Conservation (phyloP, 2,329 filamentous ascomycete genomes). For the Penicillium verrucosum region DNA sequence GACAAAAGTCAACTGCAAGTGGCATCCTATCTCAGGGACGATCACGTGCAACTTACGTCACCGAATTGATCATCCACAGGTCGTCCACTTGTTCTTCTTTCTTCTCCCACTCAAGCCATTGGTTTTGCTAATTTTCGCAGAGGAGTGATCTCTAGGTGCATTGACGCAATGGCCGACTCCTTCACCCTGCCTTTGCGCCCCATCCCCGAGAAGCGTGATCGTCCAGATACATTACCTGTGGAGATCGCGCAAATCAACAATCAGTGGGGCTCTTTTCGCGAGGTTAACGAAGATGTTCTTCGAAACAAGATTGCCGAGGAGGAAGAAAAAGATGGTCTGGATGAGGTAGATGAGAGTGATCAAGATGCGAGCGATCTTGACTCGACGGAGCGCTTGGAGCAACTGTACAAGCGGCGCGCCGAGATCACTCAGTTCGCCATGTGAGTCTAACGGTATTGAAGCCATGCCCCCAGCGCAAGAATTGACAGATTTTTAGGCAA, state of each 20-base stretch:
- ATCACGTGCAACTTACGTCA: slow-evolving; percentile 10
- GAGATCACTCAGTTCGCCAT: slow-evolving; percentile 45
- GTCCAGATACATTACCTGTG: slow-evolving; percentile 62
- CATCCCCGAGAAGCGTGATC: slow-evolving; percentile 44
- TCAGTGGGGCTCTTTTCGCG: slow-evolving; percentile 77
- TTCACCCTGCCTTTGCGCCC: slow-evolving; percentile 62
- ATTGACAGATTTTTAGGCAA: slow-evolving; percentile 30
- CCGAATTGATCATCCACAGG: neutral
- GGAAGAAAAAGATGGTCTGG: slow-evolving; percentile 48
- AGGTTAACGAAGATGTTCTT: slow-evolving; percentile 71
- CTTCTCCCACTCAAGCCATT: neutral
- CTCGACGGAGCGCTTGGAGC: slow-evolving; percentile 39
- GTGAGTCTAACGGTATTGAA: slow-evolving; percentile 26
- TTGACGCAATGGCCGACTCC: slow-evolving; percentile 35
- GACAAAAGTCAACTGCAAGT: neutral
- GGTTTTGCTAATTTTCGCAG: neutral
- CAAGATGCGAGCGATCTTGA: slow-evolving; percentile 33
- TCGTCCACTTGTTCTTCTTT: neutral
- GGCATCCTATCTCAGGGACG: neutral
- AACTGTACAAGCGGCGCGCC: slow-evolving; percentile 44
- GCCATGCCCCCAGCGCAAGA: neutral
- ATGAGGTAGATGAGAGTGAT: slow-evolving; percentile 41
- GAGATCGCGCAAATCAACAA: slow-evolving; percentile 76
- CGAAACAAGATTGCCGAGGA: slow-evolving; percentile 61
- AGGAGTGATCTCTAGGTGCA: neutral